phyloP scores from a whole-genome alignment of 495 filamentous ascomycete species.

The Choiromyces venosus region DNA sequence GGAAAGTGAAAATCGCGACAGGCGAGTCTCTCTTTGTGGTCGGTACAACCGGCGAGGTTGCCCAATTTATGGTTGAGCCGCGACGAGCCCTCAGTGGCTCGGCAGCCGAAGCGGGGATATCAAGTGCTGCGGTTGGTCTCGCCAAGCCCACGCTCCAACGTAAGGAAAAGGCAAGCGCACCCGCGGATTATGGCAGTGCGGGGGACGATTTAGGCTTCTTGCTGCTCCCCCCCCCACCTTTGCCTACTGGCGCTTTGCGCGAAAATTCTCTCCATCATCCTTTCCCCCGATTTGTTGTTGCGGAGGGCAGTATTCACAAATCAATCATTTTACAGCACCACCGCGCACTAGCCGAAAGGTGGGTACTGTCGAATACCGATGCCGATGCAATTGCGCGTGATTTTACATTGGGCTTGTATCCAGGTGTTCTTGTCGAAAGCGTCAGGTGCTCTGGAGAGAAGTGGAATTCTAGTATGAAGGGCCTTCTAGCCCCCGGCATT shows the following conservation, averaged over 20 bases:
- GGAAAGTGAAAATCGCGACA: conserved; percentile 23
- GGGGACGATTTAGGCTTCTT: not conserved
- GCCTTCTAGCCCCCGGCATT: conserved; percentile 16
- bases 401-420: conserved; percentile 23
- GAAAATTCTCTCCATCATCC: conserved; percentile 6
- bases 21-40: conserved; percentile 27
- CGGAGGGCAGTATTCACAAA: conserved; percentile 25
- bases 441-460: conserved; percentile 32
- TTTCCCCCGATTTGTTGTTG: not conserved
- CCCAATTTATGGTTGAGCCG: conserved; percentile 22
- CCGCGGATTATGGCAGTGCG: not conserved
- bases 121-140: no score
- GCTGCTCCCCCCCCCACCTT: not conserved
- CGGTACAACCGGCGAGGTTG: conserved; percentile 29
- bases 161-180: conserved; percentile 11
- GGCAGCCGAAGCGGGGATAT: not conserved
- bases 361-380: conserved; percentile 32
- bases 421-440: conserved; percentile 31
- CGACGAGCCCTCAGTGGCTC: not conserved
- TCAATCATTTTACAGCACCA: conserved; percentile 29
- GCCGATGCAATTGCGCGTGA: conserved; percentile 18
- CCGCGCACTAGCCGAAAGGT: conserved; percentile 34
- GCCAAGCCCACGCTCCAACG: not conserved
- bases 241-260: conserved; percentile 19
- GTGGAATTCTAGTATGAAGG: conserved; percentile 23